phyloP scores from a whole-genome alignment of 176 grass and related monocot species.

The Echinochloa phyllopogon region DNA sequence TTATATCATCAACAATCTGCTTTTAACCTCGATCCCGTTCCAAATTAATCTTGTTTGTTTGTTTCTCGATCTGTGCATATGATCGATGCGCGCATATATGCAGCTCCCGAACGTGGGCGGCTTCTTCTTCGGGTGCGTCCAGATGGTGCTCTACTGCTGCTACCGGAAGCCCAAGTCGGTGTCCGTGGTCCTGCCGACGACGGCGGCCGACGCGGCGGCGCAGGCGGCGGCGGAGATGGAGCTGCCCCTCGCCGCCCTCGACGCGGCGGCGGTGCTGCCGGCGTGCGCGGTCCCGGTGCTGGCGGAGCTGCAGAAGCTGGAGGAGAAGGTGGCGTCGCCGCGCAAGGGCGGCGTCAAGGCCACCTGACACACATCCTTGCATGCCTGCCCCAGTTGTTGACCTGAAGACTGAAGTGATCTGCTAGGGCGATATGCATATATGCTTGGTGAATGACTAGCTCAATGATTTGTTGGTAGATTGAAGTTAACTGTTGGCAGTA shows the following conservation, averaged over 20 bases:
- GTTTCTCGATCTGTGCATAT: background rate
- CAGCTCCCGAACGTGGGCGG: slow-evolving; percentile 86
- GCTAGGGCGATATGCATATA: no score
- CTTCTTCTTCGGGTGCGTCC: slow-evolving; percentile 74
- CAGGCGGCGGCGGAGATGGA: slow-evolving; percentile 40
- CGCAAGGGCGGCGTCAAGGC: slow-evolving; percentile 47
- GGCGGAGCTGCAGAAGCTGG: slow-evolving; percentile 66
- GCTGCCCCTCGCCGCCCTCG: slow-evolving; percentile 37
- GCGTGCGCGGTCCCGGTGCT: slow-evolving; percentile 59
- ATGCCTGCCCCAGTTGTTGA: no score
- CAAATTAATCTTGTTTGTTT: no score
- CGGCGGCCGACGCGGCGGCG: background rate
- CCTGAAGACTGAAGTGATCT: no score
- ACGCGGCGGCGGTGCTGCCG: slow-evolving; percentile 49
- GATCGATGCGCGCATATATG: no score
- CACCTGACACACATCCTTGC: background rate
- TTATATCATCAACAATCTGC: background rate
- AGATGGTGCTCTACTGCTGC: slow-evolving; percentile 78
- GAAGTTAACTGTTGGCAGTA: background rate
- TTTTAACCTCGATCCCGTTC: no score
- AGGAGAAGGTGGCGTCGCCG: slow-evolving; percentile 47
- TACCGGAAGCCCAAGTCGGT: slow-evolving; percentile 57
- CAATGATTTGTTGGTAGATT: background rate
- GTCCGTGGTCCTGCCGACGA: slow-evolving; percentile 34
- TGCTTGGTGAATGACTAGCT: background rate